Percentiles rank a stretch among this genome's conserved stretches.
These are phyloP conservation scores for Alternaria sp. DNA, from an alignment of 2,329 filamentous ascomycete genomes.

Conservation along the genomic window DNA sequence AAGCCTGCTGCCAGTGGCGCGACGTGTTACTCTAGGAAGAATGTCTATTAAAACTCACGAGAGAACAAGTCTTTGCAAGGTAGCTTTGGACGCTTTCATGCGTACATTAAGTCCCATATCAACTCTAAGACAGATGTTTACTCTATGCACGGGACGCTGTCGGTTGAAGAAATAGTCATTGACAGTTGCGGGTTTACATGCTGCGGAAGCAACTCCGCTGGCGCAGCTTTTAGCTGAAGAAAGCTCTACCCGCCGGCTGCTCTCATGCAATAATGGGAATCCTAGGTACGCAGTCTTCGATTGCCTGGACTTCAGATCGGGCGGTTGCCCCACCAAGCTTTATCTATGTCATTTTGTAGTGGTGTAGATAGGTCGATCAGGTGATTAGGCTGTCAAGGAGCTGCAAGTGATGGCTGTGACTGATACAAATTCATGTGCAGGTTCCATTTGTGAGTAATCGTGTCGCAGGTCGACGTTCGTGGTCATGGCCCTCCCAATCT, in stretches of 20 bases:
- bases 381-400: neutral
- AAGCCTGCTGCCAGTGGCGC: neutral
- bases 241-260: neutral
- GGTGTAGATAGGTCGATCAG: neutral
- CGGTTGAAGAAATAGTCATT: conserved; percentile 3
- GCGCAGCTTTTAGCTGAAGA: conserved; percentile 1
- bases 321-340: neutral
- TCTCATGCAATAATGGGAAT: neutral
- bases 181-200: conserved; percentile 7
- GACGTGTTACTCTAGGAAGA: neutral
- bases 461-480: neutral
- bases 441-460: neutral
- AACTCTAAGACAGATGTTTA: conserved; percentile 1
- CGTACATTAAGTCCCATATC: conserved; percentile 1
- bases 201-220: neutral
- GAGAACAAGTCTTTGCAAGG: neutral
- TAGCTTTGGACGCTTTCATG: neutral
- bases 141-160: conserved; percentile 2
- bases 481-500: neutral
- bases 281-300: neutral
- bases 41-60: neutral
- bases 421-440: neutral
- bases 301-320: neutral
- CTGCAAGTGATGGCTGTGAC: neutral
- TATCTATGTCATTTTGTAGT: neutral